A percentile compares a stretch with the other conserved stretches of the same genome.
Conservation (phyloP, 371 early-diverging fungal genomes). For the Apophysomyces variabilis region DNA sequence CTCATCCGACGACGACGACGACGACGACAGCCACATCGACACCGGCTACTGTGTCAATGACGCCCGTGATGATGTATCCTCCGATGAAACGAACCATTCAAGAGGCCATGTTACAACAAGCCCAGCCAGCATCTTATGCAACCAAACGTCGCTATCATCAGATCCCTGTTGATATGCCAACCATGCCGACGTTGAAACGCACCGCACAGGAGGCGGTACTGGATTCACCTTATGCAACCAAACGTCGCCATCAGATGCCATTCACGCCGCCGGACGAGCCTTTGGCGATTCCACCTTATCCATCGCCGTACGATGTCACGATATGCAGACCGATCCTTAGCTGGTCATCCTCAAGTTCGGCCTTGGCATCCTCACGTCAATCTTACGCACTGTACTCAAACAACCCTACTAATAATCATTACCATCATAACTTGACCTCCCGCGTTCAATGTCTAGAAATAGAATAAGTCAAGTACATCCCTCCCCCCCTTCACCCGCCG, state of each 20-base stretch:
- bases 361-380: conserved; percentile 1
- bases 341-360: conserved; percentile 5
- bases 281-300: conserved; percentile 3
- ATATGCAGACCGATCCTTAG: conserved; percentile 8
- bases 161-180: conserved; percentile 9
- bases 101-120: not conserved
- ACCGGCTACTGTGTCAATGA: not conserved
- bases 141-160: conserved; percentile 10
- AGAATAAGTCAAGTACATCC: conserved; percentile 2
- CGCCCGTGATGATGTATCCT: not conserved
- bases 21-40: not conserved
- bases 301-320: conserved; percentile 9
- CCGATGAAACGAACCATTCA: conserved; percentile 3
- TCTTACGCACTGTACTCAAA: conserved; percentile 3
- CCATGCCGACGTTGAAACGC: conserved; percentile 11
- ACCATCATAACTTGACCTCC: not conserved
- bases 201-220: conserved; percentile 11
- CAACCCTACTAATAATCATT: not conserved
- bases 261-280: conserved; percentile 5
- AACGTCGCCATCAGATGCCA: conserved; percentile 10
- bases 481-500: too few species aligned
- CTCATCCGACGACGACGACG: not conserved
- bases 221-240: conserved; percentile 7
- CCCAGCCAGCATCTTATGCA: not conserved
- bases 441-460: conserved; percentile 16